Evolutionary conservation across 306 rosid genomes (phyloP), one percentile per base, ranked within the genome.

Genomic region (Quercus suber): DNA sequence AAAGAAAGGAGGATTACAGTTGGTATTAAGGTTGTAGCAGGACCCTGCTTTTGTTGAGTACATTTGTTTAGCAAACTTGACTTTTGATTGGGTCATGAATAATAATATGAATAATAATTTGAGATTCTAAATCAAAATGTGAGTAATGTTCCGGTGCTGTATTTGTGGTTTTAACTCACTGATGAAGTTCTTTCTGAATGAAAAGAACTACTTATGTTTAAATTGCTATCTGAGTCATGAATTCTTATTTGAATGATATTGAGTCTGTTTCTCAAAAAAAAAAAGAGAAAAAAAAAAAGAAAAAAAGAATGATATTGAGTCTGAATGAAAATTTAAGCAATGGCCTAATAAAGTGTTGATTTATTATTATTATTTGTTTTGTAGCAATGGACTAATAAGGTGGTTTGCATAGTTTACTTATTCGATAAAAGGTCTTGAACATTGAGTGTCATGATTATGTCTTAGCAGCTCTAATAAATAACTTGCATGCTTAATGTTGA

Each of bases 1-100:
- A 79, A 85, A 27, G 78, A 64, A 79, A 79, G 68, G 53, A 64
- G 52, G 72, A 19, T 51, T 51, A 35, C 19, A 3, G 51, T 67
- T 67, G 72, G 72, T 3, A 5, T 67, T 35, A 18, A 33, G 72
- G 52, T 45, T 35, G 28, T 68, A 33, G 35, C 52, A 4, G 51
- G 72, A 49, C 37, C 37, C 28, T 19, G 9, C 11, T 65, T 65
- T 35, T 68, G 53, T 35, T 3, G 9, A 10, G 51, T 19, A 9
- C 2, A 21, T 35, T 31, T 35, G 53, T 35, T 18, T 8, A 35
- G 72, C 52, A 68, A 7, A 64, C 43, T 59, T 17, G 11, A 68
- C 4, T 68, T 33, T 13, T 35, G 9, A 49, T 68, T 4, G 4
- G 72, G 37, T 68, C 28, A 4, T 18, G 53, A 68, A n/a, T 68